Base-by-base conservation (phyloP, 768 basidiomycete genomes). In the Cystofilobasidium capitatum region DNA sequence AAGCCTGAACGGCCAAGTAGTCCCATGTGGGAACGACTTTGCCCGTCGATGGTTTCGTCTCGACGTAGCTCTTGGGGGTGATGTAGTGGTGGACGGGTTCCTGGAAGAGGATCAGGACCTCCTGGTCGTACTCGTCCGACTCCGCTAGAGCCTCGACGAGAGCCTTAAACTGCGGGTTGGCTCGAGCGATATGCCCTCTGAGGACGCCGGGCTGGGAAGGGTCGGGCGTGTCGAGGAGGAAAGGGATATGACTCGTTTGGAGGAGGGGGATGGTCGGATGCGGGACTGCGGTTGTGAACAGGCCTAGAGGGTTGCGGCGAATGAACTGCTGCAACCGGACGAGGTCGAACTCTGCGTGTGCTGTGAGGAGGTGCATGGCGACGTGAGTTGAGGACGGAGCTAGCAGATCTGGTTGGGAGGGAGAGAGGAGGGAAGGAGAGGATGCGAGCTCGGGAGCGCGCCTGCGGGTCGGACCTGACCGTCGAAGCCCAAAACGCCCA, bases 351-450 rank as follows among this genome's bases (percentile, higher is more conserved):
- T 79, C 79, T 29, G 77, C 76, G 73, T 80, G 79, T 6, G 76
- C 76, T 1, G 75, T 70, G 4, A 78, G 77, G 35, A 80, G 74
- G 70, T 80, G 79, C 79, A 80, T 80, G n/a, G n/a, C n/a, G n/a
- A n/a, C n/a, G n/a, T n/a, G n/a, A n/a, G n/a, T n/a, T n/a, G n/a
- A n/a, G n/a, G n/a, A n/a, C n/a, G n/a, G n/a, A n/a, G n/a, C n/a
- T n/a, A n/a, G n/a, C n/a, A n/a, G n/a, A n/a, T n/a, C n/a, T n/a
- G n/a, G n/a, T n/a, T n/a, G n/a, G n/a, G n/a, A n/a, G n/a, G n/a
- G n/a, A n/a, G n/a, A n/a, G n/a, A n/a, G n/a, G n/a, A n/a, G n/a
- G n/a, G n/a, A n/a, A n/a, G n/a, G n/a, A n/a, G n/a, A n/a, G n/a
- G n/a, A n/a, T n/a, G n/a, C n/a, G n/a, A n/a, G n/a, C n/a, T n/a